Evolutionary conservation across 2,329 filamentous ascomycete species (phyloP).

Genomic region (Sarocladium kiliense): DNA sequence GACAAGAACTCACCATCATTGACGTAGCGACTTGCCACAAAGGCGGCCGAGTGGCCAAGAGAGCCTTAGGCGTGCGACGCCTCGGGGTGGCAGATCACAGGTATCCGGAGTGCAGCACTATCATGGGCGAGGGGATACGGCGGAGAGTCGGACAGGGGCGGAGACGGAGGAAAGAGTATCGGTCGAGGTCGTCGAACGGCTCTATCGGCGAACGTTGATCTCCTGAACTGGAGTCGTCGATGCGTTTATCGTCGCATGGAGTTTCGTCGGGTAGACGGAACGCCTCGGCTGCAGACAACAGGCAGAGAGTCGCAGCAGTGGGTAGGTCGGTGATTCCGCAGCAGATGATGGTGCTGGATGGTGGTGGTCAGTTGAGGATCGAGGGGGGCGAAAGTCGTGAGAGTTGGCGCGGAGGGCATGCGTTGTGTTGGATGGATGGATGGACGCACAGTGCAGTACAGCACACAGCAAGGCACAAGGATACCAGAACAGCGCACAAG

Average conservation of each 20-base stretch:
- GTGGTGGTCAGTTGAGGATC: neutral
- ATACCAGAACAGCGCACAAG: neutral
- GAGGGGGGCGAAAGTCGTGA: conserved; percentile 3
- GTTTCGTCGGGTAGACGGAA: neutral
- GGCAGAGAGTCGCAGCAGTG: neutral
- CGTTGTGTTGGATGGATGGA: neutral
- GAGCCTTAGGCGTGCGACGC: neutral
- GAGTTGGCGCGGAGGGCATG: conserved; percentile 1
- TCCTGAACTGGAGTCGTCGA: neutral
- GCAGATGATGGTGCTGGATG: neutral
- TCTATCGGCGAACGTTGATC: neutral
- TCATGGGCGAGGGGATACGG: neutral
- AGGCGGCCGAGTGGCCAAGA: neutral
- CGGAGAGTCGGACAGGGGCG: neutral
- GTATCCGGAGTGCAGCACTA: neutral
- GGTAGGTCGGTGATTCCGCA: neutral
- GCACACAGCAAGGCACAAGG: neutral
- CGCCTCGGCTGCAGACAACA: neutral
- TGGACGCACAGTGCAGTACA: neutral
- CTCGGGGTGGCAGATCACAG: conserved; percentile 2
- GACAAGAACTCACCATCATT: conserved; percentile 7
- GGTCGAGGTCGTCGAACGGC: neutral
- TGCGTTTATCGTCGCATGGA: conserved; percentile 3
- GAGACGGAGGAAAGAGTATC: neutral
- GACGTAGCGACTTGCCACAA: conserved; percentile 8